Conservation (phyloP, 768 basidiomycete genomes). For the Paxillus rubicundulus region DNA sequence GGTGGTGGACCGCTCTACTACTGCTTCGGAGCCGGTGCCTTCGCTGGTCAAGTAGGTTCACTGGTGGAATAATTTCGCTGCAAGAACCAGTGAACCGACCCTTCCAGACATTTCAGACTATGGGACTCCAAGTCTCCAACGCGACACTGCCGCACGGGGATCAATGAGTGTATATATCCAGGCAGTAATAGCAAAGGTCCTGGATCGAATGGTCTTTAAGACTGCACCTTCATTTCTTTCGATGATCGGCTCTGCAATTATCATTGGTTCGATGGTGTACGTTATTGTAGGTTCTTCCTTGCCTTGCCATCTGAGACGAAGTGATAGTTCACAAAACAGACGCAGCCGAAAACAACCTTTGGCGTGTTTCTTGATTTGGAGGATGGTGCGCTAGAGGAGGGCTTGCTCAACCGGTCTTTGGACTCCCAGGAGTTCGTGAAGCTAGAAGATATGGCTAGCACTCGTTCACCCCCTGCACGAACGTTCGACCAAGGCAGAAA, state of each 20-base stretch:
- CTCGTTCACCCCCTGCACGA: not conserved
- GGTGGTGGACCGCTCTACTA: slow-evolving; percentile 14
- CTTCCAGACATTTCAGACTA: slow-evolving; percentile 49
- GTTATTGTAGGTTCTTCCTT: not conserved
- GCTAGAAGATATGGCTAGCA: not conserved
- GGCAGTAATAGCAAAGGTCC: slow-evolving; percentile 61
- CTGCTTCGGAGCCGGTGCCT: slow-evolving; percentile 16
- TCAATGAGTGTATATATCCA: slow-evolving; percentile 60
- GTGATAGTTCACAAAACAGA: not conserved
- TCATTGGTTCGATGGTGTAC: slow-evolving; percentile 36
- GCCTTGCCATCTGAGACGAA: not conserved
- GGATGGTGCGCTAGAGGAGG: slow-evolving; percentile 2
- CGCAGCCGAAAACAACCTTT: not conserved
- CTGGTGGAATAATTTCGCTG: no score
- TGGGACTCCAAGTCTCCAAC: slow-evolving; percentile 55
- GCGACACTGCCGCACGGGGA: slow-evolving; percentile 62
- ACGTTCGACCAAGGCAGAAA: not conserved
- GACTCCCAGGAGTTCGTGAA: not conserved
- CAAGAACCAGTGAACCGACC: not conserved
- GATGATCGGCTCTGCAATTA: slow-evolving; percentile 61
- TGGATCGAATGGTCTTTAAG: slow-evolving; percentile 66
- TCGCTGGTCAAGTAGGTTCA: slow-evolving; percentile 14
- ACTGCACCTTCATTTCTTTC: slow-evolving; percentile 56
- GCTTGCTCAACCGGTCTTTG: not conserved
- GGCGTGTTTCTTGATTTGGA: not conserved